Evolutionary conservation across 2,329 filamentous ascomycete genomes (phyloP), one percentile per base, ranked within the genome.

Genomic region (Microascus cirrosus): DNA sequence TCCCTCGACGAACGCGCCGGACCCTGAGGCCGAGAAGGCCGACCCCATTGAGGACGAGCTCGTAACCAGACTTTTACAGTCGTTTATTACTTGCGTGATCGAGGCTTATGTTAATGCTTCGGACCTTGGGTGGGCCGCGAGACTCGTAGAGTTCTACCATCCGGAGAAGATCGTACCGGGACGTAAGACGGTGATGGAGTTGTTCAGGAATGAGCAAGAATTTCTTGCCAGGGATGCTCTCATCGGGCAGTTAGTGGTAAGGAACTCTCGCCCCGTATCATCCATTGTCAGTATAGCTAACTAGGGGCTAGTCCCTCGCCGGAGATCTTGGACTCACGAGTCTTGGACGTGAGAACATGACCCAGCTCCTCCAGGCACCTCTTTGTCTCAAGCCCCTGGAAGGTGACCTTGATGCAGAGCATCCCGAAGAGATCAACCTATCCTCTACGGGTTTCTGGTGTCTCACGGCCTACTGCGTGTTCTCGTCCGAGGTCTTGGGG

Each of bases 31-130:
- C 2, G 68, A 71, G 58, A 71, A 76, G 67, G 66, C 73, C 42
- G 76, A 78, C 53, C 76, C 77, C 6, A 75, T 77, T 39, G 87
- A 92, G 67, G 73, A 73, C 2, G 79, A 77, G 10, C 73, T 91
- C 60, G 82, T 86, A 65, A 75, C 76, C 39, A 82, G 80, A 59
- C 73, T 93, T 18, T 71, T 93, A 25, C 85, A 90, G 65, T 84
- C 85, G 1, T 92, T 94, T 68, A 77, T 90, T n/a, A 90, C 87
- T 0, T 87, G 89, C 66, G 73, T 92, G 20, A 71, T 92, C 12
- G 88, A 92, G 67, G 81, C 86, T 53, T 93, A 90, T 63, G 78
- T 89, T 60, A 83, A 84, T 62, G 74, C 71, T 7, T 80, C 84
- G 62, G 73, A 74, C 25, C 68, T 86, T 68, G 78, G 81, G 53